These are phyloP conservation scores for Elaeis oleifera DNA, from an alignment of 202 grass and related monocot species.

Conservation along the genomic window DNA sequence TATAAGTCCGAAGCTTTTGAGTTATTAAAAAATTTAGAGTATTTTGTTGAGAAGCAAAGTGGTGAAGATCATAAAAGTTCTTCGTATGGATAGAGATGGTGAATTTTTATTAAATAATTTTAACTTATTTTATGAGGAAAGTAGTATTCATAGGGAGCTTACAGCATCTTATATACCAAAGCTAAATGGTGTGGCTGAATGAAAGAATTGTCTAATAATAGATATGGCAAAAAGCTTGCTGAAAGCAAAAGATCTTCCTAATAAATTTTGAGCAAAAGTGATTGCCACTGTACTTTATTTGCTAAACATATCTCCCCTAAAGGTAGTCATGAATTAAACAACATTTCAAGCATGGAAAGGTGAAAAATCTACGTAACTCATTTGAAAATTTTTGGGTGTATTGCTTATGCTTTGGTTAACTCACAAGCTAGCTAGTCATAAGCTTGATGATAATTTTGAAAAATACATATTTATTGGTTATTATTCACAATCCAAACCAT, in stretches of 20 bases:
- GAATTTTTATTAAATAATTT: too few relatives aligned
- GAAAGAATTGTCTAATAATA: neutral
- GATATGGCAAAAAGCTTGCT: neutral
- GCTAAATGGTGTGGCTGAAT: neutral
- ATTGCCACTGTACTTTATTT: neutral
- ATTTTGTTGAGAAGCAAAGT: too few relatives aligned
- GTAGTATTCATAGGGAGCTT: neutral
- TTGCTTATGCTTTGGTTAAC: neutral
- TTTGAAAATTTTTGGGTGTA: neutral
- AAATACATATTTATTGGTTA: slow-evolving; percentile 2
- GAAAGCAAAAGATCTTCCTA: neutral
- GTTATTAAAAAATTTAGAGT: too few relatives aligned
- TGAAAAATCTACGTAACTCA: too few relatives aligned
- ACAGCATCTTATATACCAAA: neutral
- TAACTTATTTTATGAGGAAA: too few relatives aligned
- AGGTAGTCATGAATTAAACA: neutral
- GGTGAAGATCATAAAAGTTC: too few relatives aligned
- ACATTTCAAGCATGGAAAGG: too few relatives aligned
- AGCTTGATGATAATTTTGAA: neutral
- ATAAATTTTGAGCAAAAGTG: neutral
- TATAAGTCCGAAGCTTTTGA: too few relatives aligned
- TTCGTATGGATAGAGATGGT: too few relatives aligned
- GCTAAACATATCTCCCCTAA: neutral
- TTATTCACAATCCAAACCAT: neutral
- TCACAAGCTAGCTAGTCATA: neutral